Conservation (phyloP, 208 protist genomes). For the Acanthamoeba sp. region DNA sequence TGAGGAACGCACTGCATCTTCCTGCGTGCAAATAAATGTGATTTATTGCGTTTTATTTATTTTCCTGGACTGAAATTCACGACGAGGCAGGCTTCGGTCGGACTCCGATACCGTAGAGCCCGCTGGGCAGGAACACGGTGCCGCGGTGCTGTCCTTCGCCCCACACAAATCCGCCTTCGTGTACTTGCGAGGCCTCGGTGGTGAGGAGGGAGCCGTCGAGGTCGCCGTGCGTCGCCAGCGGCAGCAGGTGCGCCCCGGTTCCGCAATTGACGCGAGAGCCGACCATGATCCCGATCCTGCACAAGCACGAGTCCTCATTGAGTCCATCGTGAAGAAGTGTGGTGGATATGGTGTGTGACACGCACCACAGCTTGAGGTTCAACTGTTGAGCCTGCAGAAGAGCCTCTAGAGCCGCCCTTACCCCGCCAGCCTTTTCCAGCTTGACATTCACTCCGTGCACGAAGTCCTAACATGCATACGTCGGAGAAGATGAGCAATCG, state of each 20-base stretch:
- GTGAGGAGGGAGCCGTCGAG: constrained; percentile 36
- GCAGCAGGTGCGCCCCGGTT: constrained; percentile 51
- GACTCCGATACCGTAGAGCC: constrained; percentile 4
- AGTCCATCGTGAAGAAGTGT: neutral
- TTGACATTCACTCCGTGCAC: constrained; percentile 69
- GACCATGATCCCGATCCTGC: constrained; percentile 66
- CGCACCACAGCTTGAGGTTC: constrained; percentile 20
- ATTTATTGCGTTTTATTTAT: neutral
- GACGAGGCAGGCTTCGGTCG: neutral
- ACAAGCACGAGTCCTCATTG: neutral
- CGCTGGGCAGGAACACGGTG: neutral
- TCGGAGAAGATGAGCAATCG: too few species aligned
- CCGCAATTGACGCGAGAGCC: constrained; percentile 57
- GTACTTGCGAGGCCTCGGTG: constrained; percentile 51
- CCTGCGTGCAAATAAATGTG: too few species aligned
- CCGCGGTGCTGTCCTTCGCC: constrained; percentile 17
- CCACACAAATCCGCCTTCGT: constrained; percentile 64
- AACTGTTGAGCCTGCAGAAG: constrained; percentile 13
- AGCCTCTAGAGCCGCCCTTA: neutral
- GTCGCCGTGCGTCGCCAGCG: constrained; percentile 42
- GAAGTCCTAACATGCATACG: constrained; percentile 27
- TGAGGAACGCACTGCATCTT: too few species aligned
- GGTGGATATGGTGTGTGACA: too few species aligned
- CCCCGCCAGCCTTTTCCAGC: constrained; percentile 63
- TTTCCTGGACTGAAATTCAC: neutral